phyloP scores from a whole-genome alignment of 306 rosid genomes.

The Begonia masoniana region DNA sequence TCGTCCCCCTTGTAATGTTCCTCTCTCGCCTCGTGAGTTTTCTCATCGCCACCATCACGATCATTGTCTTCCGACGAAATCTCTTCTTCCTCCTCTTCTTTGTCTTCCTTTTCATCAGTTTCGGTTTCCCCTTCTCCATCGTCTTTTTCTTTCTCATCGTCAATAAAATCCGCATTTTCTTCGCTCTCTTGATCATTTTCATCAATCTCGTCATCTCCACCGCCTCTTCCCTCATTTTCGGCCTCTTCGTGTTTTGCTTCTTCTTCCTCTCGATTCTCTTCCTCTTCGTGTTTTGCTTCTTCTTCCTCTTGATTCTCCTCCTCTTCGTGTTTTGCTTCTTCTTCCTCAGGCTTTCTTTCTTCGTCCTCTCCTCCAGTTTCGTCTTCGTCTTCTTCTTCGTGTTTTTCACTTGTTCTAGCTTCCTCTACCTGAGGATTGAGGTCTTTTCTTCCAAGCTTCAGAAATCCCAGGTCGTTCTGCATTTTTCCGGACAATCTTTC shows the following conservation, averaged over 20 bases:
- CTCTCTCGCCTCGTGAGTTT: slow-evolving; percentile 81
- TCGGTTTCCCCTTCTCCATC: slow-evolving; percentile 30
- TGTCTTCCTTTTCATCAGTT: slow-evolving; percentile 31
- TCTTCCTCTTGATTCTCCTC: slow-evolving; percentile 32
- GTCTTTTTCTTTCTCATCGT: slow-evolving; percentile 51
- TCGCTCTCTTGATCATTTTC: slow-evolving; percentile 55
- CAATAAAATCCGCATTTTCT: slow-evolving; percentile 42
- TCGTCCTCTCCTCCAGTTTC: slow-evolving; percentile 43
- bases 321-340: slow-evolving; percentile 46
- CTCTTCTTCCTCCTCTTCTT: slow-evolving; percentile 28
- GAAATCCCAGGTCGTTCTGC: slow-evolving; percentile 19
- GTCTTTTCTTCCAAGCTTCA: slow-evolving; percentile 72
- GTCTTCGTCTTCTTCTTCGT: slow-evolving; percentile 65
- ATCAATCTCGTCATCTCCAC: slow-evolving; percentile 62
- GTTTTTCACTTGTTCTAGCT: slow-evolving; percentile 24
- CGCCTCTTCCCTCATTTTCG: slow-evolving; percentile 51
- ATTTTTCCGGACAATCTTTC: slow-evolving; percentile 12
- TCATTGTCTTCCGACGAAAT: slow-evolving; percentile 27
- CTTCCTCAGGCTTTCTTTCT: slow-evolving; percentile 29
- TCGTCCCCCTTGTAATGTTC: slow-evolving; percentile 84
- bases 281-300: slow-evolving; percentile 13
- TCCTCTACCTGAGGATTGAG: slow-evolving; percentile 34
- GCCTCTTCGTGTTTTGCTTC: slow-evolving; percentile 36
- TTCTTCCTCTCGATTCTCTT: slow-evolving; percentile 36
- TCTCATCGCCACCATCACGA: slow-evolving; percentile 11